These are phyloP conservation scores for Debaryomyces psychrophilus DNA, from an alignment of 1,139 yeast species.

Conservation along the genomic window DNA sequence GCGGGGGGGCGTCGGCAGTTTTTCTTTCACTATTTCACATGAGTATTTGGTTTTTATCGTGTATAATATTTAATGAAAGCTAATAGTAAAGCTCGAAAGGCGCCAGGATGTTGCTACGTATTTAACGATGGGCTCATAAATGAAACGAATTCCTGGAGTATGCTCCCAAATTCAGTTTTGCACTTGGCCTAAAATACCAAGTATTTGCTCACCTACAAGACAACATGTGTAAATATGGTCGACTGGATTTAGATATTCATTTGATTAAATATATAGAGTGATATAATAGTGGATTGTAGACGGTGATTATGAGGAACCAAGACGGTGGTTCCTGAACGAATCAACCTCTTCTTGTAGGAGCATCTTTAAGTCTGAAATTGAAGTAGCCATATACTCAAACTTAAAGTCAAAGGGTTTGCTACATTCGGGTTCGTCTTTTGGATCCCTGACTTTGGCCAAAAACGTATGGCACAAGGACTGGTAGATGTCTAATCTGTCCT, in stretches of 20 bases:
- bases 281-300: not conserved
- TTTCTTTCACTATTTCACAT: not conserved
- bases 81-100: too few species aligned
- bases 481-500: slow-evolving; percentile 48
- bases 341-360: slow-evolving; percentile 51
- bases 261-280: too few species aligned
- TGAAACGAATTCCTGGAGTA: too few species aligned
- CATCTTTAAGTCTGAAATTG: slow-evolving; percentile 43
- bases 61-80: too few species aligned
- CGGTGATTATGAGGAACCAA: not conserved
- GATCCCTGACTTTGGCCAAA: slow-evolving; percentile 50
- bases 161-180: too few species aligned
- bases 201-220: too few species aligned
- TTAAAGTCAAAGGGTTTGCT: slow-evolving; percentile 58
- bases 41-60: not conserved
- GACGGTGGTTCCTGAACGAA: slow-evolving; percentile 25
- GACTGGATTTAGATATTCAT: too few species aligned
- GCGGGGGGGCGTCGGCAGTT: not conserved
- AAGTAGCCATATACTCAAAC: slow-evolving; percentile 51
- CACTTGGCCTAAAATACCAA: too few species aligned
- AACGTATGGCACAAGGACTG: slow-evolving; percentile 57
- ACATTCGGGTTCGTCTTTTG: slow-evolving; percentile 53
- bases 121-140: too few species aligned
- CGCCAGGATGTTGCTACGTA: too few species aligned
- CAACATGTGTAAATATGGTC: too few species aligned